Evolutionary conservation across 805 yeast species (phyloP), one percentile per base, ranked within the genome.

Genomic region (Candida ponderosae): DNA sequence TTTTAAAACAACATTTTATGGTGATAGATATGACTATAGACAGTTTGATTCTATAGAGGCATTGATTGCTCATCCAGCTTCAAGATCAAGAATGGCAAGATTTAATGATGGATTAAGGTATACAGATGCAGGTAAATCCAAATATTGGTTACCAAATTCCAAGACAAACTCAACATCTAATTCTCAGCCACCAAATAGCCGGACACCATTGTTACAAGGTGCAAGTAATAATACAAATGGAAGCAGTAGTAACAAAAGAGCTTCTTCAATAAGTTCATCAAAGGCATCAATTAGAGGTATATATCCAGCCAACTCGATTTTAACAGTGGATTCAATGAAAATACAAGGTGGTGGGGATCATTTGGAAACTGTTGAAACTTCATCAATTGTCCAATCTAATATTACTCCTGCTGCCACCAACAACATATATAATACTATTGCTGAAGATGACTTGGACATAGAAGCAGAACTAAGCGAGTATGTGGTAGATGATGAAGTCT

Each of bases 71-170:
- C 88, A 79, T 45, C 86, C 88, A 1, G 70, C 70, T n/a, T 71
- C 84, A 1, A 63, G 65, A 15, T 74, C 82, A 4, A 65, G 80
- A 43, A 69, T 72, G 68, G 79, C 79, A 33, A 70, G 94, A 42
- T 72, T 90, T 36, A 77, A 79, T 42, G 82, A 86, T 41, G 99
- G 99, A 0, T 57, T 89, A 39, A 60, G 99, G 32, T 87, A 85
- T 56, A 75, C 78, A 21, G 72, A 78, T 35, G 82, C 84, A 31
- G 97, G 97, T 0, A 71, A 74, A 33, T 76, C 75, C 11, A 85
- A 82, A 46, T 88, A 88, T 57, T 93, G 97, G 97, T 31, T 53
- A 14, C 53, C 54, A 0, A 46, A 37, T 18, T 23, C 39, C 3
- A 39, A 36, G 28, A 33, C 29, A 14, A 27, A 33, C 4, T 13